phyloP scores from a whole-genome alignment of 805 yeast genomes.

The Saccharomycopsis vini region DNA sequence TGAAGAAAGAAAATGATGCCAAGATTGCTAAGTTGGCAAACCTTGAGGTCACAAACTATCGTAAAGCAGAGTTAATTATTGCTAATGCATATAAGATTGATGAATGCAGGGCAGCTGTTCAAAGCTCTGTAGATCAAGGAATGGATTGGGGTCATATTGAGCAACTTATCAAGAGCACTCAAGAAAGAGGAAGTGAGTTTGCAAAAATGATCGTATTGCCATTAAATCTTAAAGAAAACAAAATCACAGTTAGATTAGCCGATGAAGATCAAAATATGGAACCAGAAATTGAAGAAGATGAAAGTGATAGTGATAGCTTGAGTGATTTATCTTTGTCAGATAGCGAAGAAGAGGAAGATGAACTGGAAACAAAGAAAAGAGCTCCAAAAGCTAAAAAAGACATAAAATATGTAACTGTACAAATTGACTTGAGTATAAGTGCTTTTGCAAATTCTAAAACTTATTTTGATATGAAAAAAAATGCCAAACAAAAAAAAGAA shows the following conservation, averaged over 20 bases:
- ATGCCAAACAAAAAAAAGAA: conserved; percentile 67
- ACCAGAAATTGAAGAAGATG: conserved; percentile 23
- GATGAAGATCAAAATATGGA: conserved; percentile 35
- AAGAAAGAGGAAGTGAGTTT: conserved; percentile 50
- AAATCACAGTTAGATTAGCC: conserved; percentile 49
- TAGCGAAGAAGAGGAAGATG: conserved; percentile 21
- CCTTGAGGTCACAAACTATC: conserved; percentile 54
- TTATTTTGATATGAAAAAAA: conserved; percentile 69
- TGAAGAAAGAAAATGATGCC: conserved; percentile 60
- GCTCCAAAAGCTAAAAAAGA: conserved; percentile 16
- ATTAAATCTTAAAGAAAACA: conserved; percentile 59
- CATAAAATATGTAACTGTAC: conserved; percentile 36
- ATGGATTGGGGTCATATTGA: conserved; percentile 94
- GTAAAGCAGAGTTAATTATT: conserved; percentile 68
- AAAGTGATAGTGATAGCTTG: conserved; percentile 18
- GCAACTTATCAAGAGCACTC: conserved; percentile 60
- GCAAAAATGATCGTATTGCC: conserved; percentile 61
- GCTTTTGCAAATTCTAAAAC: conserved; percentile 84
- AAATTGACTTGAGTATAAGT: conserved; percentile 59
- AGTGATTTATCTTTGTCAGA: conserved; percentile 12
- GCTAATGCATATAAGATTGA: conserved; percentile 63
- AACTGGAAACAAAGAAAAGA: conserved; percentile 19
- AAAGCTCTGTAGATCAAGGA: conserved; percentile 60
- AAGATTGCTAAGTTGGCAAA: conserved; percentile 58
- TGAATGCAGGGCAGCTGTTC: conserved; percentile 59